Evolutionary conservation across 1,284 basidiomycete genomes (phyloP).

Genomic region (Xerocomus amazonicus): DNA sequence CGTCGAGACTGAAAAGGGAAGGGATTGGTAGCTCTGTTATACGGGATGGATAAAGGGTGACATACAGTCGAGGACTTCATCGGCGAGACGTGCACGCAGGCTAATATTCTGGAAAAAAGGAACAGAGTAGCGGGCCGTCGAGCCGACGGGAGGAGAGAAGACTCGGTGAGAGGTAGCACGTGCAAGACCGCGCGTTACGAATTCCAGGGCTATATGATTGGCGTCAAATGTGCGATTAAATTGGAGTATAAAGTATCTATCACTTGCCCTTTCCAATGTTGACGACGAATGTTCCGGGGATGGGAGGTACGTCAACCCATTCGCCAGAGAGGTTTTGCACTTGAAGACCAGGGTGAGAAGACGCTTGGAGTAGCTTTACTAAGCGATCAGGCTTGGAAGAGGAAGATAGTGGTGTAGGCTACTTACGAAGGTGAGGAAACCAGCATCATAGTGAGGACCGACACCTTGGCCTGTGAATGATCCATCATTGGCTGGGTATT

Average conservation of each 20-base stretch:
- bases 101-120: conserved; percentile 44
- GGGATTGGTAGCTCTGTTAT: neutral
- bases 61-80: conserved; percentile 35
- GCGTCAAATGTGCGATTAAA: too few relatives aligned
- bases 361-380: conserved; percentile 40
- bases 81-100: conserved; percentile 29
- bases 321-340: conserved; percentile 42
- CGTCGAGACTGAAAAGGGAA: conserved; percentile 22
- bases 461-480: conserved; percentile 36
- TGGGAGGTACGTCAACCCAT: conserved; percentile 51
- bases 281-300: conserved; percentile 48
- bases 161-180: conserved; percentile 42
- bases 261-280: conserved; percentile 47
- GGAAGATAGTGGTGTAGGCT: too few relatives aligned
- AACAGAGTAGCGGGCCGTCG: conserved; percentile 38
- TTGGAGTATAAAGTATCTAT: neutral
- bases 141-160: conserved; percentile 34
- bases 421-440: conserved; percentile 40
- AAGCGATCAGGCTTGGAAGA: too few relatives aligned
- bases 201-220: conserved; percentile 34
- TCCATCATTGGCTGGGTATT: conserved; percentile 33
- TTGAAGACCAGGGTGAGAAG: conserved; percentile 39
- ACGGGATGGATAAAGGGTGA: neutral
- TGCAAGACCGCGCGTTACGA: conserved; percentile 36
- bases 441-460: conserved; percentile 41